These are phyloP conservation scores for Nigrospora sphaerica DNA, from an alignment of 2,329 filamentous ascomycete genomes.

Conservation along the genomic window DNA sequence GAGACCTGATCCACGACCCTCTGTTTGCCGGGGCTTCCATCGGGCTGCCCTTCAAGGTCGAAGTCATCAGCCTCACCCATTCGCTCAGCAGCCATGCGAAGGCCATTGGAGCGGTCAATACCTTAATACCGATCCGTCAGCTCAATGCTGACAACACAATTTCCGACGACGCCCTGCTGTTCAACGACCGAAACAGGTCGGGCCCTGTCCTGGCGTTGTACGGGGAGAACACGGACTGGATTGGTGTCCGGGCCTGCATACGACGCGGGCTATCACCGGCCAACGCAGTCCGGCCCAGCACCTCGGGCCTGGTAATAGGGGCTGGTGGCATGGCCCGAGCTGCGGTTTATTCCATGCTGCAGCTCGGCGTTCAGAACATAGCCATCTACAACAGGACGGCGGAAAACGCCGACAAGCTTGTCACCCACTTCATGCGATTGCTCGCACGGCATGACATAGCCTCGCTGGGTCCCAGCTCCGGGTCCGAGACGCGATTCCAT, in stretches of 20 bases:
- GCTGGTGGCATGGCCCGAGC: constrained; percentile 73
- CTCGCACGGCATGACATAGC: constrained; percentile 35
- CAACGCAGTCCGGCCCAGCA: constrained; percentile 51
- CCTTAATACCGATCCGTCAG: constrained; percentile 62
- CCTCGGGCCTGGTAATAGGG: constrained; percentile 53
- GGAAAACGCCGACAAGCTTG: constrained; percentile 60
- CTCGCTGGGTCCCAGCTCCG: constrained; percentile 31
- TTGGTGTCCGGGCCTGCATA: constrained; percentile 68
- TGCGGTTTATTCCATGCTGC: constrained; percentile 71
- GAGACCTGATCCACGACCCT: constrained; percentile 55
- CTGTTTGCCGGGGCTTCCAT: constrained; percentile 68
- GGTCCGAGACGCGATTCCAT: constrained; percentile 39
- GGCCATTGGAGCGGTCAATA: constrained; percentile 72
- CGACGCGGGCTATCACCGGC: constrained; percentile 66
- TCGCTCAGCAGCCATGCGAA: constrained; percentile 65
- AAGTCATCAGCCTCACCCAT: constrained; percentile 61
- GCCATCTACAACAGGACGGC: constrained; percentile 67
- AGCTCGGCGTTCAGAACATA: constrained; percentile 69
- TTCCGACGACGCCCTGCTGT: constrained; percentile 45
- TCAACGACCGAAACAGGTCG: constrained; percentile 51
- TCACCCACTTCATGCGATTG: constrained; percentile 60
- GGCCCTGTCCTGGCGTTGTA: constrained; percentile 64
- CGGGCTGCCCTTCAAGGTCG: constrained; percentile 68
- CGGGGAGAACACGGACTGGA: constrained; percentile 78
- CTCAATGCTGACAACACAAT: constrained; percentile 49